Evolutionary conservation across 2,329 filamentous ascomycete genomes (phyloP).

Genomic region (Ascochyta koolunga): DNA sequence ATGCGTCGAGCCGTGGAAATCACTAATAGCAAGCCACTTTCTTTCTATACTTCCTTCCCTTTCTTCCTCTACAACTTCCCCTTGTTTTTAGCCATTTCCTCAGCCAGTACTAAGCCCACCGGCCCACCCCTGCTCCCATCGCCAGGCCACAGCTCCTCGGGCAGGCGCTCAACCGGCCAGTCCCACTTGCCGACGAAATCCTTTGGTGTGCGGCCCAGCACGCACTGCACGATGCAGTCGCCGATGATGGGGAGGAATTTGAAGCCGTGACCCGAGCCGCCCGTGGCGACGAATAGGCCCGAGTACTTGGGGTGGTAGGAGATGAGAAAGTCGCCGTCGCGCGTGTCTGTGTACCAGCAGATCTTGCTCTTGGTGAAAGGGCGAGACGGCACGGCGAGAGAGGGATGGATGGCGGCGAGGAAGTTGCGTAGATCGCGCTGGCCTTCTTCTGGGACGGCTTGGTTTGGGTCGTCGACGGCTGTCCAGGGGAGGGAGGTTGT

Average conservation of each 20-base stretch:
- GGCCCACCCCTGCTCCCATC: slow-evolving; percentile 49
- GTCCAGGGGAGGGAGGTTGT: slow-evolving; percentile 58
- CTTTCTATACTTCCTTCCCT: neutral
- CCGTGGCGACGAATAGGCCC: slow-evolving; percentile 65
- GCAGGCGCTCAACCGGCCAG: slow-evolving; percentile 52
- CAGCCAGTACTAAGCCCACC: slow-evolving; percentile 47
- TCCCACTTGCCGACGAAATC: slow-evolving; percentile 69
- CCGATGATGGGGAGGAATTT: slow-evolving; percentile 67
- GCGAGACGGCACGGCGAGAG: slow-evolving; percentile 42
- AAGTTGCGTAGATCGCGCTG: slow-evolving; percentile 40
- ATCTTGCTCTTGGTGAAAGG: slow-evolving; percentile 56
- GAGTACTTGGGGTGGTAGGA: slow-evolving; percentile 57
- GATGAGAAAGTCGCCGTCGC: slow-evolving; percentile 62
- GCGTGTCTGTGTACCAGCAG: slow-evolving; percentile 65
- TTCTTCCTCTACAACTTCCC: slow-evolving; percentile 32
- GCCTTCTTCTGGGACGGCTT: slow-evolving; percentile 43
- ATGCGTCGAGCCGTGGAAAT: slow-evolving; percentile 6
- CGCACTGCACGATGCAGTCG: slow-evolving; percentile 59
- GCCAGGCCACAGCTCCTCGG: slow-evolving; percentile 44
- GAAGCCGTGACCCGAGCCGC: slow-evolving; percentile 67
- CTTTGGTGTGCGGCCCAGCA: slow-evolving; percentile 49
- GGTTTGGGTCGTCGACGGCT: slow-evolving; percentile 56
- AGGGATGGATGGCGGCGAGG: slow-evolving; percentile 37
- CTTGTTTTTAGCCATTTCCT: slow-evolving; percentile 48
- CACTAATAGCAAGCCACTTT: slow-evolving; percentile 1